Percentiles rank a stretch among this genome's conserved stretches.
phyloP scores from a whole-genome alignment of 2,329 filamentous ascomycete genomes.

The Fusarium sp. region DNA sequence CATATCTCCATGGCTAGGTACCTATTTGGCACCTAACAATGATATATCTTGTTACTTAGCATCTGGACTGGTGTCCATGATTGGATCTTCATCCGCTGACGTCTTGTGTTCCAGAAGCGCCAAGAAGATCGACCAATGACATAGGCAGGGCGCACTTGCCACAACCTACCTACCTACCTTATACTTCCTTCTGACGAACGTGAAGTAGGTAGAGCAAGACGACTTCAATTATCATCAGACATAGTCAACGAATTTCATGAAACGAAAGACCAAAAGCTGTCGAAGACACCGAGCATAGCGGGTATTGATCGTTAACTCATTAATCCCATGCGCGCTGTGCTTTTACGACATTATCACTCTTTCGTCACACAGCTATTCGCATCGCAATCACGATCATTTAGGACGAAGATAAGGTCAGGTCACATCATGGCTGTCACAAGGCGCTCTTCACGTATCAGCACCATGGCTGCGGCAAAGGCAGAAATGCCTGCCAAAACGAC shows the following conservation, averaged over 20 bases:
- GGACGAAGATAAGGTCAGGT: conserved; percentile 15
- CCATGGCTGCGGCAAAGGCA: conserved; percentile 23
- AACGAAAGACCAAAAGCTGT: not conserved
- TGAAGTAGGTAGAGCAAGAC: conserved; percentile 24
- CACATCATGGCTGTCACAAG: conserved; percentile 50
- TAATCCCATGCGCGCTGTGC: conserved; percentile 27
- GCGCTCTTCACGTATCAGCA: conserved; percentile 56
- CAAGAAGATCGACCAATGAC: conserved; percentile 23
- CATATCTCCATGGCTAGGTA: not conserved
- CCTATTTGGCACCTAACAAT: not conserved
- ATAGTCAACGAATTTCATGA: not conserved
- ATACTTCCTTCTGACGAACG: conserved; percentile 6
- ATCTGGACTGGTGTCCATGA: not conserved
- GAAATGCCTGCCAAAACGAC: conserved; percentile 36
- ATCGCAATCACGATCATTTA: not conserved
- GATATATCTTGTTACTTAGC: not conserved
- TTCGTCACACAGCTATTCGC: conserved; percentile 23
- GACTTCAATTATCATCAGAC: not conserved
- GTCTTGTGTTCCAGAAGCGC: conserved; percentile 3
- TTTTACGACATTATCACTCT: conserved; percentile 8
- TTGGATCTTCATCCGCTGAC: conserved; percentile 8
- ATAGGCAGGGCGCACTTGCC: conserved; percentile 13
- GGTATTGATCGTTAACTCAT: not conserved
- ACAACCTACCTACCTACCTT: not conserved
- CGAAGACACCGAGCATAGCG: not conserved